A percentile compares a stretch with the other conserved stretches of the same genome.
phyloP scores from a whole-genome alignment of 169 alveolate species.

The Plasmodium reichenowi region DNA sequence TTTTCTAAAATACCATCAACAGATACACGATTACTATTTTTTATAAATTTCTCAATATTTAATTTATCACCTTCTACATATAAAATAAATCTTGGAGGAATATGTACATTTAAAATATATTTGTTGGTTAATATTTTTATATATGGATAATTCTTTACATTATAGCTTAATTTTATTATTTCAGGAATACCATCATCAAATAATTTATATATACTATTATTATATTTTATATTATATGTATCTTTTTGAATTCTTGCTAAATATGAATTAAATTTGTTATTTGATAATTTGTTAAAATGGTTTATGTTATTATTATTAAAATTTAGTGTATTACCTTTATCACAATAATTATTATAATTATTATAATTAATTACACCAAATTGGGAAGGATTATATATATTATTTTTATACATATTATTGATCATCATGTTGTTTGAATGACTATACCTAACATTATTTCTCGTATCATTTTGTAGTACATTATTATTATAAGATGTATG shows the following conservation, averaged over 20 bases:
- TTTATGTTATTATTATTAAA: slow-evolving; percentile 16
- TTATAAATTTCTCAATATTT: slow-evolving; percentile 63
- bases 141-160: slow-evolving; percentile 81
- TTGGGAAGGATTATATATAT: slow-evolving; percentile 23
- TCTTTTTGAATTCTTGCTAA: neutral
- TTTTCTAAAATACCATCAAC: slow-evolving; percentile 83
- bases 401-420: slow-evolving; percentile 43
- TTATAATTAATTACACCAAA: slow-evolving; percentile 27
- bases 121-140: slow-evolving; percentile 82
- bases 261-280: slow-evolving; percentile 3
- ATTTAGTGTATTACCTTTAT: neutral
- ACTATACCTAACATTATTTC: neutral
- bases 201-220: slow-evolving; percentile 35
- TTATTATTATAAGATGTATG: neutral
- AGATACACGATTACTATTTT: slow-evolving; percentile 78
- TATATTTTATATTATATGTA: slow-evolving; percentile 32
- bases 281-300: slow-evolving; percentile 6
- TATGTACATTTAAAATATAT: slow-evolving; percentile 84
- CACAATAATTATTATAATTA: slow-evolving; percentile 1
- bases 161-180: slow-evolving; percentile 79
- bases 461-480: too few relatives aligned
- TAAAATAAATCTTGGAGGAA: slow-evolving; percentile 88
- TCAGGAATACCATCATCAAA: slow-evolving; percentile 85
- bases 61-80: slow-evolving; percentile 87
- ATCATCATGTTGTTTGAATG: slow-evolving; percentile 11